These are phyloP conservation scores for Hapsidospora chrysogenum DNA, from an alignment of 495 filamentous ascomycete genomes.

Conservation along the genomic window DNA sequence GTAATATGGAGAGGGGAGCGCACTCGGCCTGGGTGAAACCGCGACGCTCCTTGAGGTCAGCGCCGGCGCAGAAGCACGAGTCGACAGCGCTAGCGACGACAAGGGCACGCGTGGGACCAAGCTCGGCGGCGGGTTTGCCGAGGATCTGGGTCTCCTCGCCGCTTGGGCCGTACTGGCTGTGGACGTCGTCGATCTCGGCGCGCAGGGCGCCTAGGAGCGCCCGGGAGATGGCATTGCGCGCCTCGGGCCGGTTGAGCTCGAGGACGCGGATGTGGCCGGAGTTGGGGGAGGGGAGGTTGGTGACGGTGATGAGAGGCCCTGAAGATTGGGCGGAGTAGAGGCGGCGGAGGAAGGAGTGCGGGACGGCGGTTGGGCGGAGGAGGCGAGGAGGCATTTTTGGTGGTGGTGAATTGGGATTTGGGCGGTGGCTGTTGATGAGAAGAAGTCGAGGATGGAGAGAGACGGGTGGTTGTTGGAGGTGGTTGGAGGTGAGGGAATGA, in stretches of 20 bases:
- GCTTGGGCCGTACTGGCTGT: slow-evolving; percentile 44
- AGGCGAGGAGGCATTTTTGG: slow-evolving; percentile 1
- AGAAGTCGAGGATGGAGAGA: background rate
- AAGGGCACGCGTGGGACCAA: slow-evolving; percentile 52
- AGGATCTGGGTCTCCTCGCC: slow-evolving; percentile 26
- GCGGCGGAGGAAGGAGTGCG: background rate
- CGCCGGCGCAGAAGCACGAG: slow-evolving; percentile 78
- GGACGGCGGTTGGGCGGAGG: background rate
- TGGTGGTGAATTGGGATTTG: background rate
- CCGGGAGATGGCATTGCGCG: slow-evolving; percentile 79
- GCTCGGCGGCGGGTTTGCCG: slow-evolving; percentile 21
- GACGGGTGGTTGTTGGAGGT: background rate
- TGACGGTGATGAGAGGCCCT: slow-evolving; percentile 45
- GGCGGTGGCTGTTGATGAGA: background rate
- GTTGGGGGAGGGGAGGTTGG: slow-evolving; percentile 60
- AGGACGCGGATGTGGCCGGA: slow-evolving; percentile 76
- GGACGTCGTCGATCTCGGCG: slow-evolving; percentile 50
- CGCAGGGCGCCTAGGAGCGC: slow-evolving; percentile 54
- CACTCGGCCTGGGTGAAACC: slow-evolving; percentile 55
- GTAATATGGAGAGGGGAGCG: slow-evolving; percentile 11
- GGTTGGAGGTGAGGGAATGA: background rate
- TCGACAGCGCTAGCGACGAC: slow-evolving; percentile 67
- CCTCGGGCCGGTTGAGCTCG: slow-evolving; percentile 65
- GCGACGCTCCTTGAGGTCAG: slow-evolving; percentile 78
- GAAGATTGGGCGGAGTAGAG: slow-evolving; percentile 19